phyloP scores from a whole-genome alignment of 257 asterid species.

The Striga asiatica region DNA sequence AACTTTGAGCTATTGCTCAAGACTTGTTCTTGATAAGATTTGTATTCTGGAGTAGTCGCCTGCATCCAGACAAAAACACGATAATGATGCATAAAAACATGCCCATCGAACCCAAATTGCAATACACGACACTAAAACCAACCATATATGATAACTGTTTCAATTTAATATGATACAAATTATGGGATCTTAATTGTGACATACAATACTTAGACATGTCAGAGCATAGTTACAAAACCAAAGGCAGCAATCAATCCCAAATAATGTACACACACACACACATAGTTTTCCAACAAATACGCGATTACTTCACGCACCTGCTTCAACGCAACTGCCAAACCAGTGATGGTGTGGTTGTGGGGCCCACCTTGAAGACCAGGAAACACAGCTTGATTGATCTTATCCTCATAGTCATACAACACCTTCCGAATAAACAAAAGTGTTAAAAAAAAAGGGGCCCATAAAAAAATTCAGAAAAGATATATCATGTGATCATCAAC shows the following conservation, averaged over 20 bases:
- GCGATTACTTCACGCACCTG: slow-evolving; percentile 36
- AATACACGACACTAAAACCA: too few relatives aligned
- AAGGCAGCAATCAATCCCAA: too few relatives aligned
- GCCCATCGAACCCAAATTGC: neutral
- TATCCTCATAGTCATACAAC: slow-evolving; percentile 83
- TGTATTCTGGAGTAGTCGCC: slow-evolving; percentile 79
- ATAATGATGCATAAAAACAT: neutral
- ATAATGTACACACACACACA: too few relatives aligned
- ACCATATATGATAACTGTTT: too few relatives aligned
- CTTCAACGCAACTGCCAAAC: slow-evolving; percentile 89
- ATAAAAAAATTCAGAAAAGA: too few relatives aligned
- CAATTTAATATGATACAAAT: too few relatives aligned
- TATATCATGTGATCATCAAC: neutral
- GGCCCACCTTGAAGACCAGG: slow-evolving; percentile 99
- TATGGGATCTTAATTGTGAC: too few relatives aligned
- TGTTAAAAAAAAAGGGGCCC: neutral
- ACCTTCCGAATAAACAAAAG: slow-evolving; percentile 41
- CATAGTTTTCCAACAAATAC: neutral
- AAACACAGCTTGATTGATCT: slow-evolving; percentile 93
- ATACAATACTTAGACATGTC: too few relatives aligned
- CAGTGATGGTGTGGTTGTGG: slow-evolving; percentile 94
- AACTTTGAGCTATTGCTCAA: slow-evolving; percentile 66
- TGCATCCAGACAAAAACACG: slow-evolving; percentile 16
- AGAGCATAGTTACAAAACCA: too few relatives aligned
- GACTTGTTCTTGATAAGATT: slow-evolving; percentile 87